Conservation (phyloP, 1,284 basidiomycete genomes). For the Ceratobasidium sp. region DNA sequence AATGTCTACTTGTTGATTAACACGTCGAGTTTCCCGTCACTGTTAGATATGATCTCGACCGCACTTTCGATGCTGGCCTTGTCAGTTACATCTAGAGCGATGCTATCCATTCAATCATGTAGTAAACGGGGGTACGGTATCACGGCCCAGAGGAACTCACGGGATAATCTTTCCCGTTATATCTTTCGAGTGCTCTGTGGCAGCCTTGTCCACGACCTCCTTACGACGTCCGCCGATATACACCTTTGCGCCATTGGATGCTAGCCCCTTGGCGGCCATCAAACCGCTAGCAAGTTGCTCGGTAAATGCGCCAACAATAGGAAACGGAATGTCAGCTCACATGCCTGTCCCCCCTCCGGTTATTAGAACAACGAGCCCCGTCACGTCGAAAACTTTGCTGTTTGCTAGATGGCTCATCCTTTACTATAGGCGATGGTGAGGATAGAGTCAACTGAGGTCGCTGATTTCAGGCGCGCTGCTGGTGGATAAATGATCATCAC, state of each 20-base stretch:
- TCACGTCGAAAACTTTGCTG: conserved; percentile 60
- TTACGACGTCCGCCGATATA: conserved; percentile 77
- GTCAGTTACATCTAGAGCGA: conserved; percentile 73
- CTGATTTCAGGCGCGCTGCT: neutral
- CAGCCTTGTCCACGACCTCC: conserved; percentile 66
- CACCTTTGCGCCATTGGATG: conserved; percentile 79
- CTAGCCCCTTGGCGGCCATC: conserved; percentile 77
- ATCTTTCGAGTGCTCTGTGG: conserved; percentile 45
- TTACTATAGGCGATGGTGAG: no score
- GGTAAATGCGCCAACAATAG: neutral
- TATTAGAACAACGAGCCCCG: conserved; percentile 71
- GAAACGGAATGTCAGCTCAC: neutral
- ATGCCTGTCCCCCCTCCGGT: conserved; percentile 79
- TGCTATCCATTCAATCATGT: conserved; percentile 51
- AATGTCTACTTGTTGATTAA: conserved; percentile 76
- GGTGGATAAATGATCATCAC: neutral
- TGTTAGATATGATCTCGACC: conserved; percentile 59
- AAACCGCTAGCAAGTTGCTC: conserved; percentile 53
- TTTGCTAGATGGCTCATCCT: conserved; percentile 15
- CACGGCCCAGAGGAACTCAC: conserved; percentile 53
- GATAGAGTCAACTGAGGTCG: no score
- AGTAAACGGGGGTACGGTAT: neutral
- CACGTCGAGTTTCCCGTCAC: conserved; percentile 75
- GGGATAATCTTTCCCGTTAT: conserved; percentile 58
- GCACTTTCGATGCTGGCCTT: conserved; percentile 68